A percentile compares a stretch with the other conserved stretches of the same genome.
These are phyloP conservation scores for Rosellinia necatrix DNA, from an alignment of 2,329 filamentous ascomycete genomes.

Conservation along the genomic window DNA sequence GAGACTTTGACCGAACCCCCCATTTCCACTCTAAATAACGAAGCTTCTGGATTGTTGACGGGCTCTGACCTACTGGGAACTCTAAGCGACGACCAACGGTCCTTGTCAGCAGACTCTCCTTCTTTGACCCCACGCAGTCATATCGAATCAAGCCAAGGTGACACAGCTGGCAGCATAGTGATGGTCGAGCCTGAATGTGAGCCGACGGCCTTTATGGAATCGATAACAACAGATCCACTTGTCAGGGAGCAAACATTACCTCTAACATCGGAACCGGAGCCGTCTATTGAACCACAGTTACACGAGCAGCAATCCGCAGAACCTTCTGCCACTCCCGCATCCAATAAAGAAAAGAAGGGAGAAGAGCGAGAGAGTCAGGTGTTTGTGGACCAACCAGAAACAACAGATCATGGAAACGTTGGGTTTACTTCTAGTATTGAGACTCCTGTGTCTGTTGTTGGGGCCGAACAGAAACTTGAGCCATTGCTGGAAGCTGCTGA, in stretches of 20 bases:
- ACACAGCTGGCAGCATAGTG: too few relatives aligned
- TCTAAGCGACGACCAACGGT: background rate
- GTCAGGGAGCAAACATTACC: background rate
- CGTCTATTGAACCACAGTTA: background rate
- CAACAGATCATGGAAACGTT: conserved; percentile 10
- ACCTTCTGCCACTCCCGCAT: conserved; percentile 10
- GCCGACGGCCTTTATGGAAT: background rate
- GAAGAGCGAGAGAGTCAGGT: conserved; percentile 27
- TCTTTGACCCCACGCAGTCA: too few relatives aligned
- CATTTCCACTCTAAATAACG: background rate
- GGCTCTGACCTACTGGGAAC: background rate
- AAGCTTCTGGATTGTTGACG: background rate
- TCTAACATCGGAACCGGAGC: conserved; percentile 16
- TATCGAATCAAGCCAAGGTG: too few relatives aligned
- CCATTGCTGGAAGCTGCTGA: background rate
- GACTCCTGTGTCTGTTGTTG: conserved; percentile 13
- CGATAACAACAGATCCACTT: background rate
- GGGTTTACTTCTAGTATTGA: conserved; percentile 13
- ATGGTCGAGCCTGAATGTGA: background rate
- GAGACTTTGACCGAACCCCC: background rate
- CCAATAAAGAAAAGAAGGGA: conserved; percentile 36
- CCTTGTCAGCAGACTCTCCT: background rate
- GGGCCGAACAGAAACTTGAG: background rate
- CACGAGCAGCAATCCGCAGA: conserved; percentile 12
- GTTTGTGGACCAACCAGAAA: conserved; percentile 15